Evolutionary conservation across 192 early-diverging fungal genomes (phyloP).

Genomic region (Linnemannia zychae): DNA sequence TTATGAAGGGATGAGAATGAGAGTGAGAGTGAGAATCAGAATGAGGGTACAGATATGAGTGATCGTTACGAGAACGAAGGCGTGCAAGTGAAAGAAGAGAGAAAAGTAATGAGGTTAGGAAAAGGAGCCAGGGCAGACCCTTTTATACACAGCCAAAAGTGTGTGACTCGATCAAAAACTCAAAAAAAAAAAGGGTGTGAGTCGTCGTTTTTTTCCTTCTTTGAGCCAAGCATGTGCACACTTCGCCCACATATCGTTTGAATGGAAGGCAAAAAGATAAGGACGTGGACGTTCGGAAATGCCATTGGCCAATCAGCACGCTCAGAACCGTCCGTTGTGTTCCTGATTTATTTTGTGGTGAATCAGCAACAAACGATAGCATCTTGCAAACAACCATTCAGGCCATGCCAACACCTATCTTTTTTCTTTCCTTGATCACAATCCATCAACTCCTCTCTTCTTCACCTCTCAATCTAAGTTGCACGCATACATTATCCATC

Average conservation of each 20-base stretch:
- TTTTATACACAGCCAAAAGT: background rate
- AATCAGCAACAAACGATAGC: background rate
- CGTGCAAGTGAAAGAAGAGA: background rate
- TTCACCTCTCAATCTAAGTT: background rate
- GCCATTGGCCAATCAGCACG: background rate
- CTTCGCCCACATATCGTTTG: slow-evolving; percentile 1
- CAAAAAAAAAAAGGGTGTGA: background rate
- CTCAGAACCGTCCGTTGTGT: background rate
- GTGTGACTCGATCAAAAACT: background rate
- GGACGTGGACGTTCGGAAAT: background rate
- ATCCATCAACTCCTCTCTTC: background rate
- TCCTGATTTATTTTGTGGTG: background rate
- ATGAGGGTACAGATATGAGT: background rate
- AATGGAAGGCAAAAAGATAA: background rate
- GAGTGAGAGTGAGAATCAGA: background rate
- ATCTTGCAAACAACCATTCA: background rate
- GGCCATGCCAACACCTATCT: background rate
- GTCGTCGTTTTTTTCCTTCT: background rate
- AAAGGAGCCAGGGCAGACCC: background rate
- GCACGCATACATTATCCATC: background rate
- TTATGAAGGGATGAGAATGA: background rate
- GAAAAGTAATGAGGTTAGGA: background rate
- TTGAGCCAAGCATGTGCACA: background rate
- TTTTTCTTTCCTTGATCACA: background rate
- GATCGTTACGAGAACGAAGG: background rate